Evolutionary conservation across 1,284 basidiomycete genomes (phyloP).

Genomic region (Leccinum subatratum): DNA sequence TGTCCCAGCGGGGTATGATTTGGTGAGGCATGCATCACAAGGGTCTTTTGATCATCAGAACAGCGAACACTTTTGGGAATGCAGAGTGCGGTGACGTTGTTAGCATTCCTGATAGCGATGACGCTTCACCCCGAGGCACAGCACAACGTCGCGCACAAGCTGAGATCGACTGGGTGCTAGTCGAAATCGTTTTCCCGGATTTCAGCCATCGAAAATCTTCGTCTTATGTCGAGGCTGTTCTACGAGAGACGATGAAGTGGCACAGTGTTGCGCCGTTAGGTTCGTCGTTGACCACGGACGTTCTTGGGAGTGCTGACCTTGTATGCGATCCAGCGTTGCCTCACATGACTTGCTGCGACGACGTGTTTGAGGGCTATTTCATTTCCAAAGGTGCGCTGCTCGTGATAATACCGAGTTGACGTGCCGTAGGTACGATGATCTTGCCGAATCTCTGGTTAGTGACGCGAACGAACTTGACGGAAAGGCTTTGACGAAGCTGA

Average conservation of each 20-base stretch:
- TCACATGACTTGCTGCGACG: slow-evolving; percentile 27
- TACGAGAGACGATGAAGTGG: slow-evolving; percentile 35
- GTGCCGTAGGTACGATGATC: slow-evolving; percentile 25
- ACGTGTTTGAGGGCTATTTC: slow-evolving; percentile 31
- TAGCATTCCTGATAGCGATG: slow-evolving; percentile 31
- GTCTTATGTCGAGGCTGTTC: slow-evolving; percentile 31
- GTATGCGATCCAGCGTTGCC: slow-evolving; percentile 24
- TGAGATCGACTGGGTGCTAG: slow-evolving; percentile 30
- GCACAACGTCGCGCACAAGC: slow-evolving; percentile 29
- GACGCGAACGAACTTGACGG: not conserved
- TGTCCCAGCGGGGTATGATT: slow-evolving; percentile 27
- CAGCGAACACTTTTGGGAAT: slow-evolving; percentile 1
- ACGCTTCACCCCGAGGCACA: slow-evolving; percentile 28
- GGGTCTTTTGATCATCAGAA: not conserved
- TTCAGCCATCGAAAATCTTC: slow-evolving; percentile 27
- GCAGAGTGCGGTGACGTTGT: slow-evolving; percentile 23
- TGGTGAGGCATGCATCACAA: slow-evolving; percentile 15
- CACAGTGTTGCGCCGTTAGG: slow-evolving; percentile 29
- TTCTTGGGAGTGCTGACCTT: slow-evolving; percentile 10
- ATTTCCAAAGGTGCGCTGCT: slow-evolving; percentile 30
- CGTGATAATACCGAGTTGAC: slow-evolving; percentile 4
- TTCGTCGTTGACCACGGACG: slow-evolving; percentile 8
- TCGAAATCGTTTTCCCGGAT: slow-evolving; percentile 20
- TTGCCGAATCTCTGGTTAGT: slow-evolving; percentile 32
- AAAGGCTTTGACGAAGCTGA: not conserved